Evolutionary conservation across 306 rosid species (phyloP).

Genomic region (Abrus precatorius): DNA sequence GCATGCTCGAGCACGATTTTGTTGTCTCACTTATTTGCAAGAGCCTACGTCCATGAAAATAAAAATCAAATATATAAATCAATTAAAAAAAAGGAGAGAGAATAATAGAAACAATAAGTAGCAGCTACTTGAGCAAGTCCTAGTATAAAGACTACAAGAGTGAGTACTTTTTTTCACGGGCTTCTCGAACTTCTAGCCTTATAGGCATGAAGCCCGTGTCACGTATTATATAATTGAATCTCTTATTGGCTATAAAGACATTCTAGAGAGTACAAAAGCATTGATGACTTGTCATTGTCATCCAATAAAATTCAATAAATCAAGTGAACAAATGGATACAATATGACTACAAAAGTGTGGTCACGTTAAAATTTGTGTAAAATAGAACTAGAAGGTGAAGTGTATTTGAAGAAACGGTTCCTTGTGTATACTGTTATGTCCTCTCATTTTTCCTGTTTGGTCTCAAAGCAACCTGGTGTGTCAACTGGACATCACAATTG

Average conservation of each 20-base stretch:
- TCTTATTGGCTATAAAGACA: slow-evolving; percentile 31
- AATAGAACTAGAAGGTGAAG: slow-evolving; percentile 42
- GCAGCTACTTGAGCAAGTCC: slow-evolving; percentile 31
- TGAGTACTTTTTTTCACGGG: background rate
- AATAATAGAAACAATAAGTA: background rate
- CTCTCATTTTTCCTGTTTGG: slow-evolving; percentile 48
- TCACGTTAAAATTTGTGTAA: slow-evolving; percentile 54
- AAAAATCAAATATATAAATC: background rate
- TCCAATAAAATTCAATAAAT: slow-evolving; percentile 45
- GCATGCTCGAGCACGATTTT: background rate
- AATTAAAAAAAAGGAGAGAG: background rate
- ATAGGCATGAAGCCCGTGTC: slow-evolving; percentile 3
- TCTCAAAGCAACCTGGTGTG: slow-evolving; percentile 45
- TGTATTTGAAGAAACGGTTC: slow-evolving; percentile 40
- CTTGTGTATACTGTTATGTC: slow-evolving; percentile 43
- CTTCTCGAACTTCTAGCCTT: background rate
- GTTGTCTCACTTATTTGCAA: background rate
- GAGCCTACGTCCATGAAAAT: background rate
- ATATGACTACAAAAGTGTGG: slow-evolving; percentile 49
- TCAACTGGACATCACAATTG: slow-evolving; percentile 28
- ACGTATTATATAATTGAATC: slow-evolving; percentile 18
- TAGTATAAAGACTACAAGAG: slow-evolving; percentile 24
- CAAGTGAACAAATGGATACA: slow-evolving; percentile 51
- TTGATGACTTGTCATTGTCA: slow-evolving; percentile 37
- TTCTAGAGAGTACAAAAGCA: slow-evolving; percentile 31